These are phyloP conservation scores for Eucalyptus marginata DNA, from an alignment of 345 rosid genomes.

Conservation along the genomic window DNA sequence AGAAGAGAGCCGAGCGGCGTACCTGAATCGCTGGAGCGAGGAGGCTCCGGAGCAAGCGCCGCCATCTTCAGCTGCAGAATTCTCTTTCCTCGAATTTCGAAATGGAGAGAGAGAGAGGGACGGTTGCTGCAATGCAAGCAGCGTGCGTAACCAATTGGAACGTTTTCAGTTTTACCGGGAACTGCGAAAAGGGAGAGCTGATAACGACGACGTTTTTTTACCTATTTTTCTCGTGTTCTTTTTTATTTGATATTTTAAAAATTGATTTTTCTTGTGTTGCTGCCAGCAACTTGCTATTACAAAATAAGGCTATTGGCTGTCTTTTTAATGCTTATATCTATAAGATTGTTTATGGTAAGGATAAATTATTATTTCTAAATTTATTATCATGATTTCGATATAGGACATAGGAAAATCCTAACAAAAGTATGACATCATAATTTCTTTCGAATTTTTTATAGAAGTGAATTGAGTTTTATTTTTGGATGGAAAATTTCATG, in stretches of 20 bases:
- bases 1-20: neutral
- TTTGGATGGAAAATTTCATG: neutral
- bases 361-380: neutral
- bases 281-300: fast-evolving
- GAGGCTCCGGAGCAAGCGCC: neutral
- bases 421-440: neutral
- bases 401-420: neutral
- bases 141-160: neutral
- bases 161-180: neutral
- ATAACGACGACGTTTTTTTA: neutral
- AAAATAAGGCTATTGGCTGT: fast-evolving
- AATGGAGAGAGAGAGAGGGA: neutral
- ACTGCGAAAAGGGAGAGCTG: neutral
- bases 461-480: neutral
- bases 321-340: neutral
- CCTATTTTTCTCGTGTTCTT: neutral
- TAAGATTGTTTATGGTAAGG: neutral
- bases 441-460: neutral
- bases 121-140: neutral
- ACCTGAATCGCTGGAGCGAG: neutral
- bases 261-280: neutral
- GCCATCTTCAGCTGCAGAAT: neutral
- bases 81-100: neutral
- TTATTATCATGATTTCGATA: neutral
- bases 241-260: neutral